These are phyloP conservation scores for Xylaria venustula DNA, from an alignment of 495 filamentous ascomycete species.

Conservation along the genomic window DNA sequence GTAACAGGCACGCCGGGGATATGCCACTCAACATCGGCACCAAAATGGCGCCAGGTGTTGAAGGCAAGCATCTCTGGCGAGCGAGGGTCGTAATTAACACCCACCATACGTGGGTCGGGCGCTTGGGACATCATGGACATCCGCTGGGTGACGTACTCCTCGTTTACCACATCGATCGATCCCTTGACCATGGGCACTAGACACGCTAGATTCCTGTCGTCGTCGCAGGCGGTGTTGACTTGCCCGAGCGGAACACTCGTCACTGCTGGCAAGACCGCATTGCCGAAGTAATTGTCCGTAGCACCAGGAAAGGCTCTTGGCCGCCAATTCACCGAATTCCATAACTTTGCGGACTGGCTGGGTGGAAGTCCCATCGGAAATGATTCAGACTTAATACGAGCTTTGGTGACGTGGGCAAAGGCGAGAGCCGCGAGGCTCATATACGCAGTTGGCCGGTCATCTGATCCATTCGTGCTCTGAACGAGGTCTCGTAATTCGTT, in stretches of 20 bases:
- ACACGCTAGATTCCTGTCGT: conserved; percentile 19
- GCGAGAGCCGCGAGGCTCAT: conserved; percentile 31
- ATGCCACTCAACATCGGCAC: conserved; percentile 32
- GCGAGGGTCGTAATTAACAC: conserved; percentile 33
- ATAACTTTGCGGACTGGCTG: conserved; percentile 21
- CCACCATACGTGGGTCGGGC: conserved; percentile 33
- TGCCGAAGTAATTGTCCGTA: conserved; percentile 33
- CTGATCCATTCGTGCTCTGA: conserved; percentile 14
- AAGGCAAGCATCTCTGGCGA: conserved; percentile 30
- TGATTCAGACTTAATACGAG: conserved; percentile 22
- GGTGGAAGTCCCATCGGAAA: conserved; percentile 20
- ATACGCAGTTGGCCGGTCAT: conserved; percentile 27
- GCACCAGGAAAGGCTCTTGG: conserved; percentile 28
- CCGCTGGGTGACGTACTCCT: conserved; percentile 29
- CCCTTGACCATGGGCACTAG: conserved; percentile 23
- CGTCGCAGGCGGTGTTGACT: conserved; percentile 18
- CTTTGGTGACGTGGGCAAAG: conserved; percentile 30
- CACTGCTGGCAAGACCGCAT: conserved; percentile 28
- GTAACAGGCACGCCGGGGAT: conserved; percentile 31
- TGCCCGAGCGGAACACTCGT: conserved; percentile 19
- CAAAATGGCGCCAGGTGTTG: conserved; percentile 38
- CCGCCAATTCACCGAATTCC: conserved; percentile 35
- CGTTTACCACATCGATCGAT: conserved; percentile 31
- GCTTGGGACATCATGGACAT: conserved; percentile 30
- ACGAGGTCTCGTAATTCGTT: conserved; percentile 25